Conservation (phyloP, 2,329 filamentous ascomycete genomes). For the Zasmidium angulare region DNA sequence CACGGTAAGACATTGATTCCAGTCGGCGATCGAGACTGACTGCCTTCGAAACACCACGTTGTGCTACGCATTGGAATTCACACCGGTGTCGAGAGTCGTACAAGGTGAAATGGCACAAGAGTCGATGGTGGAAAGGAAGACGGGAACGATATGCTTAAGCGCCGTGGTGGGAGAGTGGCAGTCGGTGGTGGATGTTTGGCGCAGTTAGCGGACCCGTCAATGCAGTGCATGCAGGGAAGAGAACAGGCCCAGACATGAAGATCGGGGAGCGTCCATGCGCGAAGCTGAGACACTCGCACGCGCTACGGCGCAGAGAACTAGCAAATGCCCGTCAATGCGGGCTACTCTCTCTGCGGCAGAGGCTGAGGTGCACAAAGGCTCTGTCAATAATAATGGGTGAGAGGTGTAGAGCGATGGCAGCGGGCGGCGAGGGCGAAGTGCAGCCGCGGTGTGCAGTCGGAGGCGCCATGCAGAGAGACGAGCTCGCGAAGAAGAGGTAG, state of each 20-base stretch:
- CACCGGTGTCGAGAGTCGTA: neutral
- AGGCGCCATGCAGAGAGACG: neutral
- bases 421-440: neutral
- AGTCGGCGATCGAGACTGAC: neutral
- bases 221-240: neutral
- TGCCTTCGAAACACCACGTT: neutral
- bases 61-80: neutral
- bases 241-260: neutral
- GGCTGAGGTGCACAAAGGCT: neutral
- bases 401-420: neutral
- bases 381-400: too few species aligned
- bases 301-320: too few species aligned
- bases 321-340: too few species aligned
- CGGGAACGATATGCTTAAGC: neutral
- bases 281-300: neutral
- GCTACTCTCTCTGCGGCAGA: too few species aligned
- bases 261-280: neutral
- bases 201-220: neutral
- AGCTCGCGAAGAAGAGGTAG: too few species aligned
- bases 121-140: neutral
- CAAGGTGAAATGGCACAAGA: neutral
- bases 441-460: neutral
- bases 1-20: neutral
- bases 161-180: neutral
- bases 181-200: neutral